These are phyloP conservation scores for Oryza nivara DNA, from an alignment of 176 grass and related monocot genomes.

Conservation along the genomic window DNA sequence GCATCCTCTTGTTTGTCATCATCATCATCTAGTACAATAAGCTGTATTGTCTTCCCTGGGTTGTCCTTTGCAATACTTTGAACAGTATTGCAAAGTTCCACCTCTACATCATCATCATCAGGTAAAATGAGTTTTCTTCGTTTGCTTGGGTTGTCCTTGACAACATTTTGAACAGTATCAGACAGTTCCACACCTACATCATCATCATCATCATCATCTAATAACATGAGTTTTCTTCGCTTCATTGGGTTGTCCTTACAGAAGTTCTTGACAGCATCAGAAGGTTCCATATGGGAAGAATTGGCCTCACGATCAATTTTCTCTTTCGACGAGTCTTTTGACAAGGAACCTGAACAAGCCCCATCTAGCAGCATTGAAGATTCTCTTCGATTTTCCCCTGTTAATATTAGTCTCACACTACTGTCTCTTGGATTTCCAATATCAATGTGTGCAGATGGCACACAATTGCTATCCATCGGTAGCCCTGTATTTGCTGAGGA, in stretches of 20 bases:
- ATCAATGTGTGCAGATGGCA: not conserved
- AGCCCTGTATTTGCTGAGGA: conserved; percentile 13
- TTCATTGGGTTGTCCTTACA: conserved; percentile 33
- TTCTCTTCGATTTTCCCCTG: conserved; percentile 20
- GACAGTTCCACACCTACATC: conserved; percentile 9
- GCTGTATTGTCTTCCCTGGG: not conserved
- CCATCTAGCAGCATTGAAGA: conserved; percentile 16
- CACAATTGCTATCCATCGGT: conserved; percentile 4
- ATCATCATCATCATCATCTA: conserved; percentile 17
- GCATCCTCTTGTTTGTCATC: not conserved
- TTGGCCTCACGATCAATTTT: not conserved
- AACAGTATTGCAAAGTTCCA: conserved; percentile 14
- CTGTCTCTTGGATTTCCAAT: conserved; percentile 11
- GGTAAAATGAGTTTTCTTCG: conserved; percentile 17
- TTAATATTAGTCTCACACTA: not conserved
- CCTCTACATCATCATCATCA: conserved; percentile 22
- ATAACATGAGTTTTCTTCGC: conserved; percentile 15
- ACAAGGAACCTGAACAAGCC: not conserved
- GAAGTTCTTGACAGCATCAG: conserved; percentile 10
- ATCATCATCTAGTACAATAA: conserved; percentile 21
- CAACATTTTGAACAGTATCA: conserved; percentile 4
- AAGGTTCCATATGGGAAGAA: not conserved
- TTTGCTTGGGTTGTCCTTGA: conserved; percentile 30
- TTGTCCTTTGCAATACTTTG: conserved; percentile 22
- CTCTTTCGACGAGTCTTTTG: not conserved